Evolutionary conservation across 345 rosid species (phyloP), one percentile per base, ranked within the genome.

Genomic region (Lepidium didymum): DNA sequence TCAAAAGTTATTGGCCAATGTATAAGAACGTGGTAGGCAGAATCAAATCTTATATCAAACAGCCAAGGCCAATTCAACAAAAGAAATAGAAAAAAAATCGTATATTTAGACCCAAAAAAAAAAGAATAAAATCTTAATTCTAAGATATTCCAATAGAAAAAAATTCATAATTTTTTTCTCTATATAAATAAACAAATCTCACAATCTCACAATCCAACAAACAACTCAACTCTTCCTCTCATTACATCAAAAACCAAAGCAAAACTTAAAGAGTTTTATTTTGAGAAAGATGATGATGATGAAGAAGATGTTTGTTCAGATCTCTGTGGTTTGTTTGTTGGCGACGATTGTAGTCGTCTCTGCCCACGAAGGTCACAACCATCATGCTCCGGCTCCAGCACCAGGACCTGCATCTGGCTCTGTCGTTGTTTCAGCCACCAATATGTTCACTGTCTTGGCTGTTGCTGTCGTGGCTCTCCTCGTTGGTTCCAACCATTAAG

Each of bases 241-340:
- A 67, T 74, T 27, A 27, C 56, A 59, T 57, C 62, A 52, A 50
- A 59, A 58, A 58, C 36, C 33, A 14, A 73, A 59, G 4, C 52
- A 50, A 64, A 56, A 56, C 65, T 27, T 27, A 1, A 8, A 46
- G 8, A 3, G 16, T 11, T 46, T 36, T 27, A 27, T 14, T 11
- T 9, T 18, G 5, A 46, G 13, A 11, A 31, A 1, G 11, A 64
- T 10, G 27, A 56, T 64, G 64, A 73, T 50, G 73, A 74, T 42
- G 77, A 74, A 51, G 73, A 74, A 74, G 27, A 59, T 74, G 77
- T 60, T 66, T 60, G 63, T 74, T 66, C 77, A 74, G 42, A 74
- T 67, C 56, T 56, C 73, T 25, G 5, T 74, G 49, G 19, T 67
- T 67, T 74, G 73, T 52, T 42, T 74, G 15, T 57, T 73, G 47